Evolutionary conservation across 23 red algal genomes (phyloP).

Genomic region (Gracilaria gracilis): DNA sequence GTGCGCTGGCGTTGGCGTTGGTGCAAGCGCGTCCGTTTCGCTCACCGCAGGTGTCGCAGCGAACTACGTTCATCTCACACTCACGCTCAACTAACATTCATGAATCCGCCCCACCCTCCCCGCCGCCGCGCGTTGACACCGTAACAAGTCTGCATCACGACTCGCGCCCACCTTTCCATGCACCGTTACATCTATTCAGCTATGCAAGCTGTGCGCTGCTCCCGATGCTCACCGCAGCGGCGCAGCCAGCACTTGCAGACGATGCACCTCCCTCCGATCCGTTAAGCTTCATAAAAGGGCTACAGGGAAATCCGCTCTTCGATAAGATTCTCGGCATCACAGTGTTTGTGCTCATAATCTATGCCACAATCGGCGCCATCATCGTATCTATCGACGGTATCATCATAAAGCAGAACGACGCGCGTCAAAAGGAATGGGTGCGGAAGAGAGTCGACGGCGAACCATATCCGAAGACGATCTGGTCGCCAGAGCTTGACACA

Average conservation of each 20-base stretch:
- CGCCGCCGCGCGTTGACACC: background rate
- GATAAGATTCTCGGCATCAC: background rate
- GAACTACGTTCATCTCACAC: background rate
- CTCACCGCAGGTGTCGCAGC: background rate
- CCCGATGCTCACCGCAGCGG: background rate
- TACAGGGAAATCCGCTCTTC: background rate
- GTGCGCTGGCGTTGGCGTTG: background rate
- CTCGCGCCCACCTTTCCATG: background rate
- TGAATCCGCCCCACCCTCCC: background rate
- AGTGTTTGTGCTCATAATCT: conserved; percentile 11
- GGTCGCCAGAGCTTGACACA: conserved; percentile 4
- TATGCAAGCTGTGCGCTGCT: background rate
- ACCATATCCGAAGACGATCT: conserved; percentile 9
- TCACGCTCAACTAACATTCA: background rate
- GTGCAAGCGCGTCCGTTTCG: background rate
- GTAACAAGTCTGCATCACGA: background rate
- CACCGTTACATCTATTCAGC: background rate
- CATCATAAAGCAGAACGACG: conserved; percentile 34
- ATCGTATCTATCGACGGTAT: conserved; percentile 41
- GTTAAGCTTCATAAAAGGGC: background rate
- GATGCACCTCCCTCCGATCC: background rate
- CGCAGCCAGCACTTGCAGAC: conserved; percentile 5
- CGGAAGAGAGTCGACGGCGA: conserved; percentile 9
- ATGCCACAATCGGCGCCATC: conserved; percentile 30
- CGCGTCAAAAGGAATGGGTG: conserved; percentile 25